phyloP scores from a whole-genome alignment of 2,329 filamentous ascomycete species.

The Neopestalotiopsis clavispora region DNA sequence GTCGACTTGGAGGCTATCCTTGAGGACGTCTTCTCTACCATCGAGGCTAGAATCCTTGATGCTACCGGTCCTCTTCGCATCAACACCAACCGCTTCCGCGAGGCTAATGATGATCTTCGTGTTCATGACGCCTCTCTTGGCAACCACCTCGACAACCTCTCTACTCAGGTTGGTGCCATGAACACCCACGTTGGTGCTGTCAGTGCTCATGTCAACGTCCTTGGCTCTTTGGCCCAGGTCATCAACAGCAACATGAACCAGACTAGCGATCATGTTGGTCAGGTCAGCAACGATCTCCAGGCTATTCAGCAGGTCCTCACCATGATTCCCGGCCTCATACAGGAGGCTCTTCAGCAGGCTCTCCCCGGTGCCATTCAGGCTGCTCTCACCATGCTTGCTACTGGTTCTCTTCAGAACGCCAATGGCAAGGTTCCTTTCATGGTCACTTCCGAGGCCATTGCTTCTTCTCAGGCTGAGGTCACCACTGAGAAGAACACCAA shows the following conservation, averaged over 20 bases:
- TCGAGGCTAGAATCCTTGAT: constrained; percentile 28
- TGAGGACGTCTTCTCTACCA: constrained; percentile 28
- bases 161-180: constrained; percentile 31
- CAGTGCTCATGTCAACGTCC: constrained; percentile 28
- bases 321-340: constrained; percentile 32
- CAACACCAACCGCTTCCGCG: constrained; percentile 10
- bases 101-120: background rate
- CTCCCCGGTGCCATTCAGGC: constrained; percentile 21
- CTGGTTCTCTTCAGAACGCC: constrained; percentile 19
- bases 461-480: background rate
- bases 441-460: background rate
- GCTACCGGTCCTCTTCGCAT: constrained; percentile 23
- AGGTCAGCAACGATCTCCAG: constrained; percentile 22
- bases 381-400: constrained; percentile 18
- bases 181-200: constrained; percentile 28
- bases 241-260: constrained; percentile 24
- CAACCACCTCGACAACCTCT: constrained; percentile 8
- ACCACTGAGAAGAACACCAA: constrained; percentile 4
- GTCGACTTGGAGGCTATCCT: constrained; percentile 28
- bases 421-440: constrained; percentile 10
- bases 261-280: background rate
- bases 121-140: no score
- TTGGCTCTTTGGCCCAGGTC: constrained; percentile 30
- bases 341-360: constrained; percentile 21
- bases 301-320: constrained; percentile 31